phyloP scores from a whole-genome alignment of 2,329 filamentous ascomycete genomes.

The Apiospora aurea region DNA sequence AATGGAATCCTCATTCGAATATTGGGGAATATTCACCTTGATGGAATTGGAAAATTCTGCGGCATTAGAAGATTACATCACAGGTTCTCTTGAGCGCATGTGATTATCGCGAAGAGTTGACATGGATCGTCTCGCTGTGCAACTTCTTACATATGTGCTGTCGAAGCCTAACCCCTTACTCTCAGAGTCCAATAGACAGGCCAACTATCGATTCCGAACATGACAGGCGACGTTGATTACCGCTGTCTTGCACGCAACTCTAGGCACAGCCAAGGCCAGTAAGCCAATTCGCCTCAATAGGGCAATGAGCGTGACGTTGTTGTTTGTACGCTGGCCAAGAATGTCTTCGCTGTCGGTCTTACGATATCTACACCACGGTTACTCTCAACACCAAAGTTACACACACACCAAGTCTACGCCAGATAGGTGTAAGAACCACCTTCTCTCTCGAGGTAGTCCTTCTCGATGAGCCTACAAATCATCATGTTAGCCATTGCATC shows the following conservation, averaged over 20 bases:
- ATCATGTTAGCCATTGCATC: constrained; percentile 37
- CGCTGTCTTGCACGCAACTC: not conserved
- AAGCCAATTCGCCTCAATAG: not conserved
- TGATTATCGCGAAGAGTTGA: not conserved
- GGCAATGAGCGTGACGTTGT: not conserved
- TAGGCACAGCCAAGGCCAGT: not conserved
- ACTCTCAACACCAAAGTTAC: not conserved
- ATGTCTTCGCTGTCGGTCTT: not conserved
- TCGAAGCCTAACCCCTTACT: not conserved
- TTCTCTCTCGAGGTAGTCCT: constrained; percentile 88
- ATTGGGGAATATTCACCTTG: not conserved
- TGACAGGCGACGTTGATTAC: not conserved
- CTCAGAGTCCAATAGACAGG: not conserved
- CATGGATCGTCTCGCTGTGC: not conserved
- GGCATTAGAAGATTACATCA: not conserved
- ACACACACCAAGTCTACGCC: constrained; percentile 52
- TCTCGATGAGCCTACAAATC: constrained; percentile 78
- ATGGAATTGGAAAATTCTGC: not conserved
- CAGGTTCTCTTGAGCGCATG: not conserved
- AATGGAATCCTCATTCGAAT: not conserved
- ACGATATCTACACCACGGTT: constrained; percentile 2
- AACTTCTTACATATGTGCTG: not conserved
- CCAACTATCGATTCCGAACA: not conserved
- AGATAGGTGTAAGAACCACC: constrained; percentile 76
- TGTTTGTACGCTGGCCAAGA: not conserved